phyloP scores from a whole-genome alignment of 177 flowering plant species.

The Telopea speciosissima region DNA sequence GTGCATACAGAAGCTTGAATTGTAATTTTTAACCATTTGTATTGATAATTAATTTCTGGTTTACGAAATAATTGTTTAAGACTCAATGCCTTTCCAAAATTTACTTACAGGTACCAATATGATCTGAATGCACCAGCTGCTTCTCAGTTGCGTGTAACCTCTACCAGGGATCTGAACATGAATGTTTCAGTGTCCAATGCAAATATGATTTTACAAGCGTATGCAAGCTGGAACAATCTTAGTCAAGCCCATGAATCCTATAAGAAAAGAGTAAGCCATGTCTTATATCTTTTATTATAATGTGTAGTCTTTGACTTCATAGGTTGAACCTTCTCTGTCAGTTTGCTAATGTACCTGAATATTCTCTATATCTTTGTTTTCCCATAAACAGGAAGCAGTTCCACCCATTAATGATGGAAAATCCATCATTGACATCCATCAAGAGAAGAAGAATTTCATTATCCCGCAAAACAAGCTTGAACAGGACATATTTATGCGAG shows the following conservation, averaged over 20 bases:
- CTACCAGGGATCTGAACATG: conserved; percentile 71
- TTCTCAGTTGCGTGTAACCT: conserved; percentile 75
- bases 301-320: background rate
- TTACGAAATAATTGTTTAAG: too few relatives aligned
- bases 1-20: background rate
- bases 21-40: background rate
- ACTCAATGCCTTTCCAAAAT: conserved; percentile 9
- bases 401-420: conserved; percentile 38
- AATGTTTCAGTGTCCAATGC: conserved; percentile 85
- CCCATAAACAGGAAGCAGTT: conserved; percentile 38
- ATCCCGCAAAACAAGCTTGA: conserved; percentile 91
- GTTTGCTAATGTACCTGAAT: background rate
- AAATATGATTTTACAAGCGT: conserved; percentile 93
- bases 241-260: conserved; percentile 44
- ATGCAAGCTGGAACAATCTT: conserved; percentile 92
- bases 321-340: background rate
- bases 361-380: conserved; percentile 1
- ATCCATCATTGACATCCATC: conserved; percentile 53
- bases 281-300: background rate
- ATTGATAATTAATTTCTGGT: background rate
- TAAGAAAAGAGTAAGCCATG: conserved; percentile 33
- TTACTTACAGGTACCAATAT: conserved; percentile 63
- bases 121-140: conserved; percentile 57
- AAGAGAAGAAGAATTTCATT: conserved; percentile 52
- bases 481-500: conserved; percentile 76